phyloP scores from a whole-genome alignment of 176 grass and related monocot species.

The Carex littledalei region DNA sequence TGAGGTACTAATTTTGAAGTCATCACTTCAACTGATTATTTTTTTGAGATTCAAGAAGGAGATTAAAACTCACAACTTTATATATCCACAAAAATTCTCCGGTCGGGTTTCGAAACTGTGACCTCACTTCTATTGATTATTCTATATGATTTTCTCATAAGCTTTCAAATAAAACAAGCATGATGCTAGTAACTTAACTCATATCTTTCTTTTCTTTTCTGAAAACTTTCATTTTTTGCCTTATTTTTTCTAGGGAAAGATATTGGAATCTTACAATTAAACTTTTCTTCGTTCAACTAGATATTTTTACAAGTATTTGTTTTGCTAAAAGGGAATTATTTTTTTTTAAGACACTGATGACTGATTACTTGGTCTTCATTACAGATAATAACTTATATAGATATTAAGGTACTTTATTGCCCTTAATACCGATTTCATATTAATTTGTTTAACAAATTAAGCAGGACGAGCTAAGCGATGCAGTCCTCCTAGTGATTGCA shows the following conservation, averaged over 20 bases:
- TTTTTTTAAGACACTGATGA: not conserved
- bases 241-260: not conserved
- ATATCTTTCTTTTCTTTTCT: not conserved
- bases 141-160: not conserved
- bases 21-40: not conserved
- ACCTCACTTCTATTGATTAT: not conserved
- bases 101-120: too few relatives aligned
- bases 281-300: not conserved
- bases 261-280: not conserved
- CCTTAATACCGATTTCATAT: not conserved
- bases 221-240: not conserved
- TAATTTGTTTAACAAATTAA: not conserved
- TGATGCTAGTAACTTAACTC: too few relatives aligned
- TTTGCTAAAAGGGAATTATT: not conserved
- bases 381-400: not conserved
- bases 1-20: not conserved
- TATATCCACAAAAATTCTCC: too few relatives aligned
- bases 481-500: slow-evolving; percentile 34
- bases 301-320: not conserved
- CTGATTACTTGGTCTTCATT: not conserved
- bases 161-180: not conserved
- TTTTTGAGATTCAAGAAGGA: too few relatives aligned
- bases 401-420: too few relatives aligned
- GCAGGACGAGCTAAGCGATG: slow-evolving; percentile 32
- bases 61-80: too few relatives aligned